These are phyloP conservation scores for Rhodotorula paludigena DNA, from an alignment of 768 basidiomycete genomes.

Conservation along the genomic window DNA sequence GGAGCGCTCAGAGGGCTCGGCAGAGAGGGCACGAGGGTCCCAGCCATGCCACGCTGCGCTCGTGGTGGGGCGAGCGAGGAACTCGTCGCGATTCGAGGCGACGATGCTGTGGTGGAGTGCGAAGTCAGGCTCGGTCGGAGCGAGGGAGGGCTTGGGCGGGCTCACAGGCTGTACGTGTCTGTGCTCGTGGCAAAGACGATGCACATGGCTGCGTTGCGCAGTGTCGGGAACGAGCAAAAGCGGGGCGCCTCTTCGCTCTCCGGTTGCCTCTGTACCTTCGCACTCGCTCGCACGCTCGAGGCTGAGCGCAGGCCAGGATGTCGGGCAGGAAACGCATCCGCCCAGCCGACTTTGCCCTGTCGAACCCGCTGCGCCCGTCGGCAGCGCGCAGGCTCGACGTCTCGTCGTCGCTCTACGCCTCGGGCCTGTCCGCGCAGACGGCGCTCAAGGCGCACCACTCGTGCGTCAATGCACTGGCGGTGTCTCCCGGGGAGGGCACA, in stretches of 20 bases:
- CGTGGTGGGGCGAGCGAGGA: constrained; percentile 45
- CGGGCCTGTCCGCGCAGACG: neutral
- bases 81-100: constrained; percentile 49
- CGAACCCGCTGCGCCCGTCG: neutral
- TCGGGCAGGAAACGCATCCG: constrained; percentile 1
- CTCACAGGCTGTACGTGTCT: constrained; percentile 12
- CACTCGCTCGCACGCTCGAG: neutral
- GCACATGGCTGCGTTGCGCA: constrained; percentile 6
- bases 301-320: neutral
- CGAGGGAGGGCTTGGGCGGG: neutral
- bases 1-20: neutral
- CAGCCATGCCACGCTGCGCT: constrained; percentile 45
- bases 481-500: constrained; percentile 1
- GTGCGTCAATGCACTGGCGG: constrained; percentile 32
- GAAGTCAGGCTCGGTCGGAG: neutral
- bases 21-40: constrained; percentile 4
- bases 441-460: constrained; percentile 18
- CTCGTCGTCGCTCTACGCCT: neutral
- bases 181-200: constrained; percentile 17
- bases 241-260: neutral
- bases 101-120: constrained; percentile 39
- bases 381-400: neutral
- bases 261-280: no score
- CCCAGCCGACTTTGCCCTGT: constrained; percentile 8
- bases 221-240: neutral